Base-by-base conservation (phyloP, 2,329 filamentous ascomycete genomes). In the Botrytis tulipae region DNA sequence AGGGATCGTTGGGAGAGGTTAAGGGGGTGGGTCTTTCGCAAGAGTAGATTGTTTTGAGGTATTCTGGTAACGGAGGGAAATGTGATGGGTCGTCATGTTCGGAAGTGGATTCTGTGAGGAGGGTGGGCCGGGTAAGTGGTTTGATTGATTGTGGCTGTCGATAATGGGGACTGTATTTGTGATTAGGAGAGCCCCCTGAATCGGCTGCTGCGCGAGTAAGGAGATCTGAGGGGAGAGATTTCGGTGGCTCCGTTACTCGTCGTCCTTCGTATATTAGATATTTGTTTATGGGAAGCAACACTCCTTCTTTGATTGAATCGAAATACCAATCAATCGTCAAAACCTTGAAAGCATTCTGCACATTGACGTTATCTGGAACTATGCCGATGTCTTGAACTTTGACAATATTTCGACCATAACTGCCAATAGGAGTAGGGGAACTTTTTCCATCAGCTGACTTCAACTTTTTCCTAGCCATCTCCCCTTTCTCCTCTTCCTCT, bases 21-120 rank as follows among this genome's bases (percentile, higher is more conserved):
- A 88, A 82, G 0, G 90, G 92, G 0, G 94, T 93, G 1, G 90
- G 88, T 37, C 95, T 90, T 80, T 97, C 89, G 78, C 96, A 98
- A 8, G 95, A 91, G 82, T 96, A 97, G 9, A 85, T 85, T 18
- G 89, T 84, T 42, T 87, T 86, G 72, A 92, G 82, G 60, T 86
- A 97, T 3, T 88, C 87, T 1, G 94, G 95, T 20, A 93, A 83
- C 0, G 87, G 85, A 0, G 93, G 93, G 1, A 93, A 80, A 74
- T 82, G 73, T 42, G 83, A 79, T 1, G 83, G 82, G 29, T 87
- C 85, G 40, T 97, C 92, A 73, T 95, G 87, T 74, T 97, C 94
- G 4, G 91, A 93, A 0, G 94, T 97, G 0, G 92, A 93, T 79
- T 92, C 86, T 54, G 90, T 80, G 9, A 97, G 82, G 67, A 78